Evolutionary conservation across 2,329 filamentous ascomycete species (phyloP), one percentile per base, ranked within the genome.

Genomic region (Hymenotorrendiella dingleyae): DNA sequence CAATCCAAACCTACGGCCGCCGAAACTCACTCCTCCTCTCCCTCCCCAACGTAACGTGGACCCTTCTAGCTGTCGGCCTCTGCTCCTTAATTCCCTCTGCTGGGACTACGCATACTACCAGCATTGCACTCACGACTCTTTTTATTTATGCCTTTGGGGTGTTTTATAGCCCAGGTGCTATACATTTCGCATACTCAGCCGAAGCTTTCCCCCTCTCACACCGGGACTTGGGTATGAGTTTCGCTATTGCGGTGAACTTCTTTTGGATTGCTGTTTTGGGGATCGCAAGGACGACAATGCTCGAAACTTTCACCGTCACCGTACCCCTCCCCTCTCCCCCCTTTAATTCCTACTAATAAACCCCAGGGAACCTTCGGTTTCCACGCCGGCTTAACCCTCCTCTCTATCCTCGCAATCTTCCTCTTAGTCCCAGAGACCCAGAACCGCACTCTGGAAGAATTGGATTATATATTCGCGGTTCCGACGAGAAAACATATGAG

Each of bases 161-260:
- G 2, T 80, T 80, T 55, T 82, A 82, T 63, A 79, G 76, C 0
- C 76, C 77, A 1, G 78, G 73, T 3, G 82, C 82, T 0, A 81
- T 85, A 6, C 80, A 81, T 0, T 85, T 81, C 56, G 76, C 78
- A 0, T 85, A 85, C 63, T 75, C 72, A 4, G 80, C 82, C 30
- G 82, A 86, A 59, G 78, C 84, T 2, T 86, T 82, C 58, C 82
- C 82, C 0, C 71, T 85, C 1, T 82, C 78, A 1, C 81, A 86
- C 58, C 73, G 82, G 54, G 82, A 86, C 57, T 71, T 85, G 19
- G 82, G 82, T 43, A 86, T 86, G 82, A 74, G 73, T 0, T 84
- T 74, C 63, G 76, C 80, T 6, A 81, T 85, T 7, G 78, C 81
- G 1, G 84, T 78, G 0, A 82, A 78, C 49, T 67, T 82, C 36